Evolutionary conservation across 306 rosid genomes (phyloP).

Genomic region (Vigna radiata): DNA sequence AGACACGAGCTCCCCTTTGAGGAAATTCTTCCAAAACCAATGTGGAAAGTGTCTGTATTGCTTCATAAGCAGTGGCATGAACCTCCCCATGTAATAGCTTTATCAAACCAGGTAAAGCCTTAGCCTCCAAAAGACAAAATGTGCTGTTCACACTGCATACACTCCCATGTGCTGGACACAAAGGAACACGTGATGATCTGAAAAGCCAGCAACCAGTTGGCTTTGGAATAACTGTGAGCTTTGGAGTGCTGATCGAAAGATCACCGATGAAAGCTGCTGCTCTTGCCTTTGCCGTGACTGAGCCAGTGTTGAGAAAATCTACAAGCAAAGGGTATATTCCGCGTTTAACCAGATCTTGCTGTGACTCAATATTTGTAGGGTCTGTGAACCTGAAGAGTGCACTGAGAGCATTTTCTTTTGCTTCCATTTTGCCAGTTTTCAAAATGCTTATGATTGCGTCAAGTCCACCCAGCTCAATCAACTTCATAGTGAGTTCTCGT

Average conservation of each 20-base stretch:
- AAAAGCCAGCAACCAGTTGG: conserved; percentile 64
- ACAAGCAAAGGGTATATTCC: conserved; percentile 82
- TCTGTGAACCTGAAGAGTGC: conserved; percentile 92
- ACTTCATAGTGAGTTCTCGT: conserved; percentile 59
- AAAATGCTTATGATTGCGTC: conserved; percentile 73
- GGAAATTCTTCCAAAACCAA: conserved; percentile 67
- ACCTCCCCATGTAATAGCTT: conserved; percentile 65
- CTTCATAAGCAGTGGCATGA: conserved; percentile 75
- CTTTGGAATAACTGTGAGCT: conserved; percentile 54
- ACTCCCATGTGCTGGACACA: conserved; percentile 69
- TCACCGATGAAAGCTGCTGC: conserved; percentile 88
- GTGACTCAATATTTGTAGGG: conserved; percentile 70
- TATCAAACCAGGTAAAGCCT: conserved; percentile 75
- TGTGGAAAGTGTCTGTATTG: conserved; percentile 80
- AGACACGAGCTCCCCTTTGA: conserved; percentile 69
- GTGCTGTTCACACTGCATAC: conserved; percentile 60
- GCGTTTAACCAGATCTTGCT: conserved; percentile 62
- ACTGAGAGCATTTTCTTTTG: conserved; percentile 85
- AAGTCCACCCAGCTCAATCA: conserved; percentile 72
- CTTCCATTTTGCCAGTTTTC: conserved; percentile 67
- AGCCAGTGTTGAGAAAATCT: conserved; percentile 57
- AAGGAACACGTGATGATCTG: conserved; percentile 48
- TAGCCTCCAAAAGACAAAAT: conserved; percentile 74
- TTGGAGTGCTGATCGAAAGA: conserved; percentile 75
- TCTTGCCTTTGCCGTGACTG: conserved; percentile 80